phyloP scores from a whole-genome alignment of 2,329 filamentous ascomycete genomes.

The Trichoderma semiorbis region DNA sequence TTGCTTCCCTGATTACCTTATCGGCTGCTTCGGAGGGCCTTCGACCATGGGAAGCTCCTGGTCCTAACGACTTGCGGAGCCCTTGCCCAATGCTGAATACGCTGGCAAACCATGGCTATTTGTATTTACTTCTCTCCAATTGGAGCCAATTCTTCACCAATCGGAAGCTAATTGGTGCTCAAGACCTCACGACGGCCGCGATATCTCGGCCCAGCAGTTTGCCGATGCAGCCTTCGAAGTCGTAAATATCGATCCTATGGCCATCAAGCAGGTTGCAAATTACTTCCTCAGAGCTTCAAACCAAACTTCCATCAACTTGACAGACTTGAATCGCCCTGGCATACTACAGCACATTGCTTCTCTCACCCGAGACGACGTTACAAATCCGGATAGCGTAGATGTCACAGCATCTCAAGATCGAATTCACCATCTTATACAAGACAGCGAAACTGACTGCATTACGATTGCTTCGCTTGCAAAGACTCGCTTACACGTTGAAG shows the following conservation, averaged over 20 bases:
- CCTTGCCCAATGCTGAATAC: slow-evolving; percentile 27
- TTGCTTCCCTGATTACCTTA: not conserved
- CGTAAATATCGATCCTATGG: slow-evolving; percentile 19
- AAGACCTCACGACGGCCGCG: slow-evolving; percentile 22
- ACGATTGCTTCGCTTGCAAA: slow-evolving; percentile 16
- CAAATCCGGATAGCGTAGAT: not conserved
- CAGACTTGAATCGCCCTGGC: slow-evolving; percentile 19
- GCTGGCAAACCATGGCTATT: slow-evolving; percentile 25
- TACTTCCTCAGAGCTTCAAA: slow-evolving; percentile 15
- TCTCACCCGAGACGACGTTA: slow-evolving; percentile 19
- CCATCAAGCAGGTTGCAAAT: not conserved
- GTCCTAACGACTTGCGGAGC: slow-evolving; percentile 19
- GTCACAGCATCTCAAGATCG: not conserved
- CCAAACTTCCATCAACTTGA: slow-evolving; percentile 16
- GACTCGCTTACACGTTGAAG: slow-evolving; percentile 18
- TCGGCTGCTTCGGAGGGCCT: not conserved
- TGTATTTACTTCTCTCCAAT: slow-evolving; percentile 9
- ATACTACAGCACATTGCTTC: slow-evolving; percentile 21
- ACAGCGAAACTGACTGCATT: slow-evolving; percentile 17
- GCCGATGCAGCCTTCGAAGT: slow-evolving; percentile 21
- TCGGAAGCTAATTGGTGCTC: not conserved
- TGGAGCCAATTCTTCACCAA: not conserved
- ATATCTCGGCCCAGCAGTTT: slow-evolving; percentile 21
- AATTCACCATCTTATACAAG: slow-evolving; percentile 14
- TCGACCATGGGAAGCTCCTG: slow-evolving; percentile 17